Conservation (phyloP, 495 filamentous ascomycete genomes). For the Evansstolkia leycettana region DNA sequence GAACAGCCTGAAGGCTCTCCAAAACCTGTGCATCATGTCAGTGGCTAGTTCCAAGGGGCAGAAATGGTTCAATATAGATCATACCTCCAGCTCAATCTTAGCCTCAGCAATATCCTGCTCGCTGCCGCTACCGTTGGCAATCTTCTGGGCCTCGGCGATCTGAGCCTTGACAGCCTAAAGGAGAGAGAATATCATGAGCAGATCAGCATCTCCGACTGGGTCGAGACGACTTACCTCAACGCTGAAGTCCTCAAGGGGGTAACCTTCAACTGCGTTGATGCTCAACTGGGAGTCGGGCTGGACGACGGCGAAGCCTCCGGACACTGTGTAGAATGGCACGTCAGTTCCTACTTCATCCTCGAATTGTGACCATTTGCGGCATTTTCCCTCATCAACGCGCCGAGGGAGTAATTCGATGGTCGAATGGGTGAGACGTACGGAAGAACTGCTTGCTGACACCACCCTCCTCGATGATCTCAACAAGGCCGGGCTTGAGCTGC, state of each 20-base stretch:
- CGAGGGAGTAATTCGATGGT: no score
- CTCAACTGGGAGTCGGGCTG: conserved; percentile 90
- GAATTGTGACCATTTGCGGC: no score
- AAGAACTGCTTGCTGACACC: conserved; percentile 95
- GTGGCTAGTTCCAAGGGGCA: no score
- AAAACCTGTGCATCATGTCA: conserved; percentile 37
- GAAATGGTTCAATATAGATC: no score
- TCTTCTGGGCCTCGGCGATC: conserved; percentile 89
- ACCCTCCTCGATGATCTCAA: conserved; percentile 92
- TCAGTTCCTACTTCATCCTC: no score
- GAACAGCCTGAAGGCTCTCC: conserved; percentile 60
- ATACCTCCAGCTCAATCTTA: conserved; percentile 95
- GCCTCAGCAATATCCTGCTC: conserved; percentile 98
- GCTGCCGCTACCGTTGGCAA: conserved; percentile 78
- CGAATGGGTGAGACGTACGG: conserved; percentile 50
- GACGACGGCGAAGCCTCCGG: conserved; percentile 92
- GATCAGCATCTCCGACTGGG: not conserved
- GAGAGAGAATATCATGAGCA: not conserved
- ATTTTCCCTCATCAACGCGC: no score
- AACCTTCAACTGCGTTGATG: conserved; percentile 97
- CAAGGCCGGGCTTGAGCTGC: conserved; percentile 90
- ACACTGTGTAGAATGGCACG: conserved; percentile 43
- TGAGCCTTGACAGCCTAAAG: conserved; percentile 33
- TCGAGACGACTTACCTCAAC: conserved; percentile 43
- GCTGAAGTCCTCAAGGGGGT: conserved; percentile 90